Base-by-base conservation (phyloP, 805 yeast genomes). In the Spathaspora hagerdaliae region DNA sequence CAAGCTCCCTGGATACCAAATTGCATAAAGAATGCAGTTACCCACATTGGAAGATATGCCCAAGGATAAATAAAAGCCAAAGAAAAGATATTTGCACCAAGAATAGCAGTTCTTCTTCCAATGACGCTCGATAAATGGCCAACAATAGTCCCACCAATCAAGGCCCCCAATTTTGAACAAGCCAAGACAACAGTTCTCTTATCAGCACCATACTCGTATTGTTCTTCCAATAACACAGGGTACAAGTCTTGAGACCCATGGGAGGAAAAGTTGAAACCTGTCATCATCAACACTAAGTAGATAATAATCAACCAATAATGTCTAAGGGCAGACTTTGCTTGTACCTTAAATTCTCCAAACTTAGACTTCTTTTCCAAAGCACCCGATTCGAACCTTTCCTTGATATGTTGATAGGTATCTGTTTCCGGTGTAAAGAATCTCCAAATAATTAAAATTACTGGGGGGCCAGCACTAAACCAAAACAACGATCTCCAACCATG, bases 201-300 rank as follows among this genome's bases (percentile, higher is more conserved):
- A 57, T 83, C 67, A 4, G 59, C 52, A 24, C 73, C 59, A 50
- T 73, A 72, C 7, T 59, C 67, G 27, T 78, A 67, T 58, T 83
- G 87, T 24, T 68, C 70, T 27, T 70, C 67, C 38, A 84, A 65
- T 64, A 81, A 67, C 1, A 87, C 81, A 31, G 88, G 87, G 61
- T 75, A 82, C 57, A 85, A 65, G 59, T 85, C 91, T 63, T 84
- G 90, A 7, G 88, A 79, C 1, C 87, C 88, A 53, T 84, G 91
- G 7, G 87, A 78, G 67, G 77, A 74, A 65, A 83, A 84, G 63
- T 83, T 84, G 71, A 82, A 79, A 14, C 84, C 86, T 13, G 85
- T 75, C 82, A 83, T 76, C 58, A 82, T 37, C 46, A 65, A 50
- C 5, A 65, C 56, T 47, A 61, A 49, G 52, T 64, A 65, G 41